A percentile compares a stretch with the other conserved stretches of the same genome.
These are phyloP conservation scores for Trichophyton benhamiae DNA, from an alignment of 2,329 filamentous ascomycete genomes.

Conservation along the genomic window DNA sequence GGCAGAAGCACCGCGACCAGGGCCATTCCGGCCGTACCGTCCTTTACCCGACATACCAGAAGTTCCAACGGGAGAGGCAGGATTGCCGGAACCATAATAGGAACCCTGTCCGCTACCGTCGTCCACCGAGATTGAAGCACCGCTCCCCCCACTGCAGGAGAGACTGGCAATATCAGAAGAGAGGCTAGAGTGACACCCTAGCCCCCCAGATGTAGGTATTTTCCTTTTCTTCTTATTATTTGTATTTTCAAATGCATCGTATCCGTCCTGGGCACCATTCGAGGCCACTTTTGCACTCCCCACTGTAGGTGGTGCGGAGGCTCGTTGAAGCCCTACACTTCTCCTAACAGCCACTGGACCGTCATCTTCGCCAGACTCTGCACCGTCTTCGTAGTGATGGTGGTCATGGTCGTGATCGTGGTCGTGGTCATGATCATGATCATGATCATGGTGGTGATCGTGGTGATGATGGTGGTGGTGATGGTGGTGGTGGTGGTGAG, in stretches of 20 bases:
- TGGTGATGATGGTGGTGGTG: slow-evolving; percentile 36
- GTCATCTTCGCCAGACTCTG: slow-evolving; percentile 52
- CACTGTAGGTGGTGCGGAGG: slow-evolving; percentile 23
- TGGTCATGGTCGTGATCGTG: slow-evolving; percentile 19
- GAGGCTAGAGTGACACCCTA: slow-evolving; percentile 45
- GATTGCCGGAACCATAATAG: slow-evolving; percentile 46
- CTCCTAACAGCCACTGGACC: slow-evolving; percentile 31
- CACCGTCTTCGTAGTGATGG: slow-evolving; percentile 38
- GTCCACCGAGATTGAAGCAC: slow-evolving; percentile 31
- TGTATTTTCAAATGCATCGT: slow-evolving; percentile 95
- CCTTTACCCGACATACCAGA: slow-evolving; percentile 72
- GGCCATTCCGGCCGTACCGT: slow-evolving; percentile 54
- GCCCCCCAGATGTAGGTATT: slow-evolving; percentile 76
- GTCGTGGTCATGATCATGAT: slow-evolving; percentile 31
- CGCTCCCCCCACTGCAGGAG: slow-evolving; percentile 41
- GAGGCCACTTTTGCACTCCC: slow-evolving; percentile 41
- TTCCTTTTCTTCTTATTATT: slow-evolving; percentile 99
- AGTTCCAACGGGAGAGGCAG: slow-evolving; percentile 45
- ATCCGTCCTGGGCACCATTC: slow-evolving; percentile 67
- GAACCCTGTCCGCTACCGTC: slow-evolving; percentile 38
- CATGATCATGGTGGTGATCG: slow-evolving; percentile 34
- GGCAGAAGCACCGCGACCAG: slow-evolving; percentile 34
- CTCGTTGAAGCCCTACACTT: slow-evolving; percentile 27
- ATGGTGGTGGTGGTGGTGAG: slow-evolving; percentile 33
- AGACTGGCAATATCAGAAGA: slow-evolving; percentile 54